A percentile compares a stretch with the other conserved stretches of the same genome.
Conservation (phyloP, 768 basidiomycete genomes). For the Crepidotus variabilis region DNA sequence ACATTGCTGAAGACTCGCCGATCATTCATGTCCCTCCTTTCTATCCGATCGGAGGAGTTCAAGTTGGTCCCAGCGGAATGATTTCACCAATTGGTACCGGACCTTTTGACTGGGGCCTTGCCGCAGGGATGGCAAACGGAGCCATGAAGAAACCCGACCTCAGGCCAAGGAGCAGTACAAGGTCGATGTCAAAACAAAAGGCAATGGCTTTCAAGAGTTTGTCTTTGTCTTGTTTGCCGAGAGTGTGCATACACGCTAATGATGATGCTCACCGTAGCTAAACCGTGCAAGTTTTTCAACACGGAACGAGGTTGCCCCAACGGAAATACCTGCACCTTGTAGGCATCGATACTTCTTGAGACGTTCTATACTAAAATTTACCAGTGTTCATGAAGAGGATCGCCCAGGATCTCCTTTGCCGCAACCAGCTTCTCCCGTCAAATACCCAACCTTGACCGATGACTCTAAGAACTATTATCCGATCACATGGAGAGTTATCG, state of each 20-base stretch:
- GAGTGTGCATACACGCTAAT: not conserved
- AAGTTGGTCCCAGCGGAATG: not conserved
- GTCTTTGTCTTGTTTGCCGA: slow-evolving; percentile 9
- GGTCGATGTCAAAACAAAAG: slow-evolving; percentile 28
- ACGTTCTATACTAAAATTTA: slow-evolving; percentile 3
- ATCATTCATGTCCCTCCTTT: slow-evolving; percentile 31
- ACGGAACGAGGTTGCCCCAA: slow-evolving; percentile 44
- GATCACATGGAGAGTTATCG: slow-evolving; percentile 73
- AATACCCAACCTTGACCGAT: slow-evolving; percentile 17
- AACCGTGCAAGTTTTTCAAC: slow-evolving; percentile 56
- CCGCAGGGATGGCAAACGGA: not conserved
- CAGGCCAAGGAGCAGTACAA: slow-evolving; percentile 18
- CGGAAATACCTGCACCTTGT: slow-evolving; percentile 60
- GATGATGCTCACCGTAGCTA: slow-evolving; percentile 35
- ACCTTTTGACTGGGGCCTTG: not conserved
- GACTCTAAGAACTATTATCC: slow-evolving; percentile 50
- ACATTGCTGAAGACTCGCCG: slow-evolving; percentile 27
- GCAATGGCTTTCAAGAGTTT: slow-evolving; percentile 39
- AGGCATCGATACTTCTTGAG: slow-evolving; percentile 18
- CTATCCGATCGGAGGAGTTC: slow-evolving; percentile 11
- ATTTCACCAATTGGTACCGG: not conserved
- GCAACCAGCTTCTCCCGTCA: slow-evolving; percentile 1
- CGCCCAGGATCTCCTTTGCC: slow-evolving; percentile 10
- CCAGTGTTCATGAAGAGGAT: slow-evolving; percentile 44
- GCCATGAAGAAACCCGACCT: slow-evolving; percentile 4